Percentiles rank a stretch among this genome's conserved stretches.
These are phyloP conservation scores for Rubia peregrina DNA, from an alignment of 305 asterid species.

Conservation along the genomic window DNA sequence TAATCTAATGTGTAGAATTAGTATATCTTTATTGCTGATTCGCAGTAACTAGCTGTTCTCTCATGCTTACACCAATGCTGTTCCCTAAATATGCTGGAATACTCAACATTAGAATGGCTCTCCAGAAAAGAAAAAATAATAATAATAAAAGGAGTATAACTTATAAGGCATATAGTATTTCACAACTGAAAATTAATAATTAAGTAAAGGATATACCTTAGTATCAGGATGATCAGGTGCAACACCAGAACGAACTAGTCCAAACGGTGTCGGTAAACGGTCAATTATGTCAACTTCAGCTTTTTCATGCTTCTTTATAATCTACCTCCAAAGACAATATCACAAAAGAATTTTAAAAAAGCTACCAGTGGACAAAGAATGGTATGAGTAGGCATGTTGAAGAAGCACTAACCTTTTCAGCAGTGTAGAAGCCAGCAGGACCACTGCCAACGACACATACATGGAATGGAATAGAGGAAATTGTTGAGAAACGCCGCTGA, in stretches of 20 bases:
- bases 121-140: no score
- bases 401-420: slow-evolving; percentile 61
- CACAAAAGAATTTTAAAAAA: neutral
- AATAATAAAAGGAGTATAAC: neutral
- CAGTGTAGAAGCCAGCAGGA: slow-evolving; percentile 92
- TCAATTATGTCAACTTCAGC: slow-evolving; percentile 84
- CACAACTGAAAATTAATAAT: neutral
- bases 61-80: neutral
- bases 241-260: slow-evolving; percentile 87
- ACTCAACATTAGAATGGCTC: neutral
- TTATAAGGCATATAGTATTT: neutral
- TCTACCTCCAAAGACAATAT: slow-evolving; percentile 23
- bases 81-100: neutral
- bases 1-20: neutral
- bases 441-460: slow-evolving; percentile 87
- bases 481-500: slow-evolving; percentile 43
- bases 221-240: slow-evolving; percentile 99
- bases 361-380: neutral
- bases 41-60: neutral
- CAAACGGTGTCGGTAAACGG: slow-evolving; percentile 88
- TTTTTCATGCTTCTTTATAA: slow-evolving; percentile 63
- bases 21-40: neutral
- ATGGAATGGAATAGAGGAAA: slow-evolving; percentile 44
- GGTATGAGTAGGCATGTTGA: neutral
- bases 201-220: slow-evolving; percentile 40